phyloP scores from a whole-genome alignment of 1,139 yeast genomes.

The Geotrichum siamense region DNA sequence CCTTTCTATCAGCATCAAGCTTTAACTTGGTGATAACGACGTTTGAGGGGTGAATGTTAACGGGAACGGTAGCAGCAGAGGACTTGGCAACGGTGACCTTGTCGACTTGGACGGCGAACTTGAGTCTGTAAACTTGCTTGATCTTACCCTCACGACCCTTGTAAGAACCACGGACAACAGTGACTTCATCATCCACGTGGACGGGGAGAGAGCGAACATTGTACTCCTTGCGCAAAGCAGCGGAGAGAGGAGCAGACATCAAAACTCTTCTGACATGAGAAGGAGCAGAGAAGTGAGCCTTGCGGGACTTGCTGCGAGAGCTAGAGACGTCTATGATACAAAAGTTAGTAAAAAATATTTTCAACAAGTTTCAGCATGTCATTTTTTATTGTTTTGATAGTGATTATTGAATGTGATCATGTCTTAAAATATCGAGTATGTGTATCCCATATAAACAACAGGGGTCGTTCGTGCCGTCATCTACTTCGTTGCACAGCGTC shows the following conservation, averaged over 20 bases:
- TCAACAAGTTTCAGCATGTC: slow-evolving; percentile 4
- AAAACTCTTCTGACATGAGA: slow-evolving; percentile 92
- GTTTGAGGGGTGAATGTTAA: slow-evolving; percentile 97
- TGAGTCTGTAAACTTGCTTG: slow-evolving; percentile 98
- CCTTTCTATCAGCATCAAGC: slow-evolving; percentile 99
- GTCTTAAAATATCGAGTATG: no score
- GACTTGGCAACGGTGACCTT: slow-evolving; percentile 97
- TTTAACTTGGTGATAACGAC: slow-evolving; percentile 97
- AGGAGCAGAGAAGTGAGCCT: slow-evolving; percentile 99
- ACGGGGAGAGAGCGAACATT: slow-evolving; percentile 93
- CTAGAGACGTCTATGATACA: slow-evolving; percentile 69
- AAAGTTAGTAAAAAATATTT: slow-evolving; percentile 7
- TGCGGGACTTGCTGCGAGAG: slow-evolving; percentile 99
- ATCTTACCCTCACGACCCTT: slow-evolving; percentile 99
- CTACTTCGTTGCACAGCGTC: no score
- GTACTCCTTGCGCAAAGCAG: slow-evolving; percentile 98
- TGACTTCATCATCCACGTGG: slow-evolving; percentile 96
- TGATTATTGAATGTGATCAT: no score
- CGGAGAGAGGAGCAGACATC: slow-evolving; percentile 98
- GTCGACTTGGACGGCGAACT: slow-evolving; percentile 93
- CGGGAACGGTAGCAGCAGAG: slow-evolving; percentile 96
- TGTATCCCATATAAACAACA: no score
- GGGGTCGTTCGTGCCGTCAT: no score
- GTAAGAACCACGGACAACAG: slow-evolving; percentile 97
- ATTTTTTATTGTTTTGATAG: no score